A percentile compares a stretch with the other conserved stretches of the same genome.
phyloP scores from a whole-genome alignment of 768 basidiomycete species.

The Boletus coccyginus region DNA sequence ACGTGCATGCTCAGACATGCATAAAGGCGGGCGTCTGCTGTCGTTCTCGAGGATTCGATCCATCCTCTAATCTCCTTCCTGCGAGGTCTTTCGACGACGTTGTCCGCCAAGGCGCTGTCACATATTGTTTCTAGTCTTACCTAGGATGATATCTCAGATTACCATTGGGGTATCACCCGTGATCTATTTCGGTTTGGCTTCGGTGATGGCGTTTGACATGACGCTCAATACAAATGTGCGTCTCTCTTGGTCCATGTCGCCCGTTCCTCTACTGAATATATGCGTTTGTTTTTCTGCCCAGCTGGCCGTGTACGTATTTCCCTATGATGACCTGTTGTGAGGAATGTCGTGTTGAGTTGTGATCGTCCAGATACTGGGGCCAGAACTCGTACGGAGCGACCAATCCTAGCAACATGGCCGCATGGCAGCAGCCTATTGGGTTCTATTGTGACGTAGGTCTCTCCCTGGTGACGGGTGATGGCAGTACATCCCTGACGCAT shows the following conservation, averaged over 20 bases:
- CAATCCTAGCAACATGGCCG: constrained; percentile 20
- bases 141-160: constrained; percentile 11
- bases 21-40: constrained; percentile 10
- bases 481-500: neutral
- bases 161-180: neutral
- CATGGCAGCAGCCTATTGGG: constrained; percentile 31
- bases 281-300: neutral
- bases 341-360: neutral
- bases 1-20: constrained; percentile 10
- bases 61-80: neutral
- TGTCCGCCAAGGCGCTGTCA: neutral
- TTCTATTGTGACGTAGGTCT: constrained; percentile 30
- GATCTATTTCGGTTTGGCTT: constrained; percentile 14
- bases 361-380: constrained; percentile 31
- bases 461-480: neutral
- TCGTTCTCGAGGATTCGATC: neutral
- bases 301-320: constrained; percentile 25
- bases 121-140: neutral
- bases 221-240: constrained; percentile 22
- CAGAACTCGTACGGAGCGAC: constrained; percentile 36
- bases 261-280: neutral
- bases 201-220: constrained; percentile 27
- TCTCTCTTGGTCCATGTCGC: neutral
- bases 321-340: neutral
- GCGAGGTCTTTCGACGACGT: neutral